Evolutionary conservation across 768 basidiomycete species (phyloP), one percentile per base, ranked within the genome.

Genomic region (Amanita muscaria): DNA sequence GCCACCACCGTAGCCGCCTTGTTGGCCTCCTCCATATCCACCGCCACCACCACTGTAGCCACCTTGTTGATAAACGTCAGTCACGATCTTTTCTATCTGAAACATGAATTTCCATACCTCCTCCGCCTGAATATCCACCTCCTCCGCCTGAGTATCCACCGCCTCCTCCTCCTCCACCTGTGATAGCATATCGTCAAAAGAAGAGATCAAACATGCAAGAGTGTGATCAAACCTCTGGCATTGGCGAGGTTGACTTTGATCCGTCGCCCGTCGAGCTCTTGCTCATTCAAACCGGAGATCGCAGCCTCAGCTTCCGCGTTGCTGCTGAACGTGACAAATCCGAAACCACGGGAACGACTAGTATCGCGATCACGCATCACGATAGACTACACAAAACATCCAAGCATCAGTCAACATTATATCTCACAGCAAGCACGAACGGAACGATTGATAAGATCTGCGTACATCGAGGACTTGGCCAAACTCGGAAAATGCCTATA

Each of bases 361-460:
- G 94, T 97, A 61, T 96, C 94, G 61, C 92, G 89, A 70, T 98
- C 93, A 70, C 89, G 86, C 92, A 94, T 94, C 64, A 94, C 91
- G 68, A 94, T 91, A 56, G 86, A 87, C 90, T 96, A 66, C 53
- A 66, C 62, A 55, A n/a, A 53, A 54, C 46, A 68, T 62, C 66
- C 61, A 55, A 53, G 53, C 45, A 68, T 62, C 56, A 68, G 67
- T 59, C 63, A 64, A 61, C n/a, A n/a, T n/a, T 63, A 55, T 59
- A 57, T 59, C 48, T 49, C 33, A 59, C 52, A 48, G 58, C 52
- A 44, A 52, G 51, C 42, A 41, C 48, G 55, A 51, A 48, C 29
- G 41, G 47, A 39, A 52, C 54, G 56, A 55, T 56, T 66, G 61
- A 64, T 56, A 70, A 15, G 66, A 59, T 67, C 64, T 65, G 81